These are phyloP conservation scores for Penicillium cosmopolitanum DNA, from an alignment of 495 filamentous ascomycete species.

Conservation along the genomic window DNA sequence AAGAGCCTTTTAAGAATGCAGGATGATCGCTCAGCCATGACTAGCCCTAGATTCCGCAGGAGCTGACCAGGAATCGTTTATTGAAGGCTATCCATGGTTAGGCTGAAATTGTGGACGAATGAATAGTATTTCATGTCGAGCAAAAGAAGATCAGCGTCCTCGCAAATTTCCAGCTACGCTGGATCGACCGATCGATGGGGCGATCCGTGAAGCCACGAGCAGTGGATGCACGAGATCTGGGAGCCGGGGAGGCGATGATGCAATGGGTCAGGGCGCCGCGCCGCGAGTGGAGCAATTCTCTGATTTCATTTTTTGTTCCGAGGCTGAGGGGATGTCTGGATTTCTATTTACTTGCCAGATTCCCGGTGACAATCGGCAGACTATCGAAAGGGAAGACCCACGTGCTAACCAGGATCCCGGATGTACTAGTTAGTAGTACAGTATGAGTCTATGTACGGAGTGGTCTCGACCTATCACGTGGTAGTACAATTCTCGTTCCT, in stretches of 20 bases:
- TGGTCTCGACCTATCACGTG: neutral
- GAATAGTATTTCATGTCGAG: conserved; percentile 11
- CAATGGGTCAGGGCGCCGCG: conserved; percentile 11
- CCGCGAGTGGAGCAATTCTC: conserved; percentile 5
- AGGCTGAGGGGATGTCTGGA: neutral
- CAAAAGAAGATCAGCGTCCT: conserved; percentile 17
- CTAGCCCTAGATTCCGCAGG: conserved; percentile 3
- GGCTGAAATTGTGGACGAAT: conserved; percentile 11
- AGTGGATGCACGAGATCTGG: conserved; percentile 15
- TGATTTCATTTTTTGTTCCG: conserved; percentile 1
- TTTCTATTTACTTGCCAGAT: neutral
- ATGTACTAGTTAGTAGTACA: no score
- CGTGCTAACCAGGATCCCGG: neutral
- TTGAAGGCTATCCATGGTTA: conserved; percentile 19
- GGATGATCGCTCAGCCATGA: conserved; percentile 7
- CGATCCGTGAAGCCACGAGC: conserved; percentile 12
- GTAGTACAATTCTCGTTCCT: neutral
- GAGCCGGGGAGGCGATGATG: conserved; percentile 19
- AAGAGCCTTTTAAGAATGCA: conserved; percentile 15
- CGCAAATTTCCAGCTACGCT: conserved; percentile 4
- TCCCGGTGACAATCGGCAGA: conserved; percentile 1
- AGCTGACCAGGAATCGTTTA: conserved; percentile 3
- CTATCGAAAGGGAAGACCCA: conserved; percentile 2
- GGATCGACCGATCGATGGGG: conserved; percentile 30
- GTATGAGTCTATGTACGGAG: neutral